A percentile compares a stretch with the other conserved stretches of the same genome.
These are phyloP conservation scores for Trichoderma citrinoviride DNA, from an alignment of 2,329 filamentous ascomycete species.

Conservation along the genomic window DNA sequence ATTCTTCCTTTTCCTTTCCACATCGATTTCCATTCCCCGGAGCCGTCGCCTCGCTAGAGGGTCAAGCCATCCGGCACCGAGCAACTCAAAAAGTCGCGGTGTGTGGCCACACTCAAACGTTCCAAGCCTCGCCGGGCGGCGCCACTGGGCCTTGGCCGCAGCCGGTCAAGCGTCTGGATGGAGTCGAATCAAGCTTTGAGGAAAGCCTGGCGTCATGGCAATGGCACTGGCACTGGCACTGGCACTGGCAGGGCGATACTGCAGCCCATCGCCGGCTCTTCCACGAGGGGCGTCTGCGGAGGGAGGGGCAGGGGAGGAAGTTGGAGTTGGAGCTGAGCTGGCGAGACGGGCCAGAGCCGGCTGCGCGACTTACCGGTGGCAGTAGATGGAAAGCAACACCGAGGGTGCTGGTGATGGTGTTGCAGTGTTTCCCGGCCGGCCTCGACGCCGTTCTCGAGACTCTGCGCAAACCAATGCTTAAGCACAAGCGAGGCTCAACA, in stretches of 20 bases:
- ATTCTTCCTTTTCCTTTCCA: neutral
- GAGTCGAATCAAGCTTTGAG: conserved; percentile 5
- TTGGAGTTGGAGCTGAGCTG: neutral
- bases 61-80: neutral
- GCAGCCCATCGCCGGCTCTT: neutral
- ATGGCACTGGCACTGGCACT: neutral
- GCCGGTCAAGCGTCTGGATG: conserved; percentile 6
- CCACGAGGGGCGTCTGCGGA: neutral
- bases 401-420: too few species aligned
- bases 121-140: conserved; percentile 9
- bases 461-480: too few species aligned
- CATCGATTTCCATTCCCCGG: neutral
- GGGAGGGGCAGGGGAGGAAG: neutral
- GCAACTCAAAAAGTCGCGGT: conserved; percentile 16
- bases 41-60: neutral
- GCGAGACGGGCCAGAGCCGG: neutral
- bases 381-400: too few species aligned
- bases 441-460: too few species aligned
- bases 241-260: neutral
- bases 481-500: too few species aligned
- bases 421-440: too few species aligned
- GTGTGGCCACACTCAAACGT: conserved; percentile 8
- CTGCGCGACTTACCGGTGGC: neutral
- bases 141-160: conserved; percentile 8
- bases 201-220: neutral